phyloP scores from a whole-genome alignment of 1,284 basidiomycete species.

The Caloboletus firmus region DNA sequence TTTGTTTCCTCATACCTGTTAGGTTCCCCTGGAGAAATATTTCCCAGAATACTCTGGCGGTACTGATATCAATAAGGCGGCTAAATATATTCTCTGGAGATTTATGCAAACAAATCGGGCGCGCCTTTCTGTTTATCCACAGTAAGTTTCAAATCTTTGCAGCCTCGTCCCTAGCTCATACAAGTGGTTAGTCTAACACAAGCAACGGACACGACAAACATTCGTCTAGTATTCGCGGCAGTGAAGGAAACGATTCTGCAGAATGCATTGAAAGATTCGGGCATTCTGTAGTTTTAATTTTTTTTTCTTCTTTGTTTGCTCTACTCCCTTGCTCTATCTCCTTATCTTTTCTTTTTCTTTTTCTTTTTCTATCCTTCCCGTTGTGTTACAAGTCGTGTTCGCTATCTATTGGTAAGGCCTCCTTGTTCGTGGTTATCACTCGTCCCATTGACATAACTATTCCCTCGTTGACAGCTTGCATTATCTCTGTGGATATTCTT shows the following conservation, averaged over 20 bases:
- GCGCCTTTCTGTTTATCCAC: conserved; percentile 86
- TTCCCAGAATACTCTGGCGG: conserved; percentile 97
- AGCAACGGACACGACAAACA: conserved; percentile 78
- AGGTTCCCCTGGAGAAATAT: conserved; percentile 83
- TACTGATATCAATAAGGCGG: conserved; percentile 94
- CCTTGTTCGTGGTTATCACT: not conserved
- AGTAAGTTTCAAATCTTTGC: conserved; percentile 54
- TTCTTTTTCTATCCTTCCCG: not conserved
- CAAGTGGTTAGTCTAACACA: conserved; percentile 60
- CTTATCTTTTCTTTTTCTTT: not conserved
- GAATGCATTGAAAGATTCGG: conserved; percentile 82
- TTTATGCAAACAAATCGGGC: conserved; percentile 96
- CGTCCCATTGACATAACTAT: not conserved
- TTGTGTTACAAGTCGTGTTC: conserved; percentile 11
- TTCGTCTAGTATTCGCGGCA: conserved; percentile 92
- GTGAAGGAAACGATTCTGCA: conserved; percentile 98
- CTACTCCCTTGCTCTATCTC: no score
- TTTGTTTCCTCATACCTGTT: not conserved
- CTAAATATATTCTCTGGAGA: conserved; percentile 96
- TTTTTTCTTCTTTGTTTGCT: not conserved
- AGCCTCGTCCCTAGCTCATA: not conserved
- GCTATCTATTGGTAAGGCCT: conserved; percentile 29
- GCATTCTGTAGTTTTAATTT: conserved; percentile 51
- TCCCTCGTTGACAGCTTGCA: conserved; percentile 23
- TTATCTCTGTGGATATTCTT: conserved; percentile 36